Conservation (phyloP, 2,329 filamentous ascomycete species). For the Coniochaeta prunicola region DNA sequence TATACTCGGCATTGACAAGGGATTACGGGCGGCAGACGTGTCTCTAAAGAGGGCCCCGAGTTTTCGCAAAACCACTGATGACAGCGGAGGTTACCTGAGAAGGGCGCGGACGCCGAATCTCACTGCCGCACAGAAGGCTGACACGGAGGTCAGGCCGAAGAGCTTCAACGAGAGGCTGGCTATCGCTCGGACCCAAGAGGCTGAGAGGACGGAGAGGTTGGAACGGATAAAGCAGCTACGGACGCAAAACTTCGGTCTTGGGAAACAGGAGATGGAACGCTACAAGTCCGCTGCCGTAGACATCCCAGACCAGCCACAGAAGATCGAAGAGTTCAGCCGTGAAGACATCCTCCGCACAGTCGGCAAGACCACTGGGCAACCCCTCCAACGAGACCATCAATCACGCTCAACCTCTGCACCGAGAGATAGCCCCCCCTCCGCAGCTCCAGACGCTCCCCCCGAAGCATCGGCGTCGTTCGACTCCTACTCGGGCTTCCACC, state of each 20-base stretch:
- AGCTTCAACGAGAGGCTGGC: constrained; percentile 84
- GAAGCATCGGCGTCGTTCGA: constrained; percentile 63
- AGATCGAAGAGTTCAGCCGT: constrained; percentile 50
- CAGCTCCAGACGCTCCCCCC: constrained; percentile 27
- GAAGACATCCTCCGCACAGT: constrained; percentile 49
- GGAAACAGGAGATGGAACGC: constrained; percentile 49
- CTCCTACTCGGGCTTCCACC: constrained; percentile 75
- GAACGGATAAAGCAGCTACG: constrained; percentile 45
- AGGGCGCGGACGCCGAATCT: constrained; percentile 32
- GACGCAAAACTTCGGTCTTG: constrained; percentile 49
- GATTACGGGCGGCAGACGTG: constrained; percentile 70
- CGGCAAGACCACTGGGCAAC: constrained; percentile 6
- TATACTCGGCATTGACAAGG: constrained; percentile 83
- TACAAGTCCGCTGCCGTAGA: constrained; percentile 52
- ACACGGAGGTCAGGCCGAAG: constrained; percentile 26
- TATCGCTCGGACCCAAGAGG: constrained; percentile 55
- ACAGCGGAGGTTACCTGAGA: constrained; percentile 33
- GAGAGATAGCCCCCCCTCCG: not conserved
- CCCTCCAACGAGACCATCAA: constrained; percentile 11
- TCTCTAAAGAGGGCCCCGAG: constrained; percentile 70
- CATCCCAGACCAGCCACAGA: constrained; percentile 39
- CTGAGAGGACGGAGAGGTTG: constrained; percentile 39
- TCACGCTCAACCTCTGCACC: constrained; percentile 5
- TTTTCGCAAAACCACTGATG: constrained; percentile 25
- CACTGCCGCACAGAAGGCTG: constrained; percentile 18